phyloP scores from a whole-genome alignment of 108 stramenopile species.

The Chaetoceros muelleri region DNA sequence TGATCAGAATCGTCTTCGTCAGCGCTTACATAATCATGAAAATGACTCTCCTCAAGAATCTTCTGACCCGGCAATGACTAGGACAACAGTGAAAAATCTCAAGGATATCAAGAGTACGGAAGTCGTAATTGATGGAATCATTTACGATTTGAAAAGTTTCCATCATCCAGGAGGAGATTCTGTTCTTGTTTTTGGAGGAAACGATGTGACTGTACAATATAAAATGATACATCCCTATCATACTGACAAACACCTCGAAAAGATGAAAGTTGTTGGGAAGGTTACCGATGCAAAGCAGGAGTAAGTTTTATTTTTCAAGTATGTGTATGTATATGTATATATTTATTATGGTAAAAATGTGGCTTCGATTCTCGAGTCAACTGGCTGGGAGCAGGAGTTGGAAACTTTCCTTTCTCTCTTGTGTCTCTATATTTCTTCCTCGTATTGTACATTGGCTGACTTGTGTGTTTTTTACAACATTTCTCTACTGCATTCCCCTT shows the following conservation, averaged over 20 bases:
- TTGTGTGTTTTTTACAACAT: too few relatives aligned
- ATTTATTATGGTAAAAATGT: too few relatives aligned
- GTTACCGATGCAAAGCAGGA: slow-evolving; percentile 45
- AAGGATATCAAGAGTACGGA: slow-evolving; percentile 41
- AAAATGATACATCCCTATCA: slow-evolving; percentile 91
- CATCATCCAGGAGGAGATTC: slow-evolving; percentile 80
- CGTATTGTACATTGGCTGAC: too few relatives aligned
- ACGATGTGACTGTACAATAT: slow-evolving; percentile 83
- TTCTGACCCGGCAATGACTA: neutral
- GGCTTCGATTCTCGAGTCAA: neutral
- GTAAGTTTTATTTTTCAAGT: too few relatives aligned
- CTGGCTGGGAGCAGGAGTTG: neutral
- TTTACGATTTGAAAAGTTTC: slow-evolving; percentile 68
- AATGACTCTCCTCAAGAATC: neutral
- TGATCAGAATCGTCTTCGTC: slow-evolving; percentile 9
- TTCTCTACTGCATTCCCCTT: too few relatives aligned
- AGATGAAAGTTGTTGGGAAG: slow-evolving; percentile 73
- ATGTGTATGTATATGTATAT: too few relatives aligned
- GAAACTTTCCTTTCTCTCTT: neutral
- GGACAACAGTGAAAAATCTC: neutral
- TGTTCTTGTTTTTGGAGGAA: slow-evolving; percentile 76
- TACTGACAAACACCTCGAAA: slow-evolving; percentile 74
- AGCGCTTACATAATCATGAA: neutral
- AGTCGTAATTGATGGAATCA: slow-evolving; percentile 61
- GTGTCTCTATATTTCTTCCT: neutral